phyloP scores from a whole-genome alignment of 352 stramenopile genomes.

The Elongisporangium anandrum region DNA sequence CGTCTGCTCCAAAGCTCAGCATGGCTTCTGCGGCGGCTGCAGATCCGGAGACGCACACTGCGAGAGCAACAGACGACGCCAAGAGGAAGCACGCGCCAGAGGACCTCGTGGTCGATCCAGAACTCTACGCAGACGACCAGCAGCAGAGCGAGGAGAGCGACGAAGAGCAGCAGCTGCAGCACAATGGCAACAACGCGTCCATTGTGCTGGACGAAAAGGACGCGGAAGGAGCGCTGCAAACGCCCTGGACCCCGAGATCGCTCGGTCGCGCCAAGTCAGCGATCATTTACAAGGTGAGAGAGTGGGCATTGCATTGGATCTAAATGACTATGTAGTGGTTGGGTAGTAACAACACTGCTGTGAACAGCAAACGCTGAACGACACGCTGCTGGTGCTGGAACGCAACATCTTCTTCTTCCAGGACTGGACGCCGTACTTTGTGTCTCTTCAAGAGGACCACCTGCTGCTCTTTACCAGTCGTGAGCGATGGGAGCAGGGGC shows the following conservation, averaged over 20 bases:
- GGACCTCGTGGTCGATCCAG: neutral
- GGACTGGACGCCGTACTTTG: slow-evolving; percentile 78
- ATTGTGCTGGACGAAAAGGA: slow-evolving; percentile 56
- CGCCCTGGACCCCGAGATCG: slow-evolving; percentile 80
- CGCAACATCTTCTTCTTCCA: slow-evolving; percentile 84
- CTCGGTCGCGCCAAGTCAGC: slow-evolving; percentile 80
- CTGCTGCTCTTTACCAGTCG: slow-evolving; percentile 75
- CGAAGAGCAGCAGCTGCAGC: slow-evolving; percentile 30
- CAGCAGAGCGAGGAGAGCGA: neutral
- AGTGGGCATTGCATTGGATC: neutral
- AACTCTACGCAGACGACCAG: neutral
- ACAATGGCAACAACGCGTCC: slow-evolving; percentile 80
- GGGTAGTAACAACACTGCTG: slow-evolving; percentile 1
- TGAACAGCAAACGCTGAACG: slow-evolving; percentile 81
- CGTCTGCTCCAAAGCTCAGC: too few species aligned
- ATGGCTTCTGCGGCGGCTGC: too few species aligned
- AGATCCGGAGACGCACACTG: too few species aligned
- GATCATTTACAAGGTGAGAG: slow-evolving; percentile 79
- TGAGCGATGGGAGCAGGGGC: slow-evolving; percentile 79
- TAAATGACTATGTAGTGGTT: neutral
- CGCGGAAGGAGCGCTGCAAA: slow-evolving; percentile 18
- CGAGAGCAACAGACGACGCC: too few species aligned
- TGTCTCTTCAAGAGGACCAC: slow-evolving; percentile 77
- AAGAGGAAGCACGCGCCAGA: too few species aligned
- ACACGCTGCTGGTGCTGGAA: slow-evolving; percentile 74